Percentiles rank a stretch among this genome's conserved stretches.
Evolutionary conservation across 495 filamentous ascomycete genomes (phyloP).

Genomic region (Podospora fimiseda): DNA sequence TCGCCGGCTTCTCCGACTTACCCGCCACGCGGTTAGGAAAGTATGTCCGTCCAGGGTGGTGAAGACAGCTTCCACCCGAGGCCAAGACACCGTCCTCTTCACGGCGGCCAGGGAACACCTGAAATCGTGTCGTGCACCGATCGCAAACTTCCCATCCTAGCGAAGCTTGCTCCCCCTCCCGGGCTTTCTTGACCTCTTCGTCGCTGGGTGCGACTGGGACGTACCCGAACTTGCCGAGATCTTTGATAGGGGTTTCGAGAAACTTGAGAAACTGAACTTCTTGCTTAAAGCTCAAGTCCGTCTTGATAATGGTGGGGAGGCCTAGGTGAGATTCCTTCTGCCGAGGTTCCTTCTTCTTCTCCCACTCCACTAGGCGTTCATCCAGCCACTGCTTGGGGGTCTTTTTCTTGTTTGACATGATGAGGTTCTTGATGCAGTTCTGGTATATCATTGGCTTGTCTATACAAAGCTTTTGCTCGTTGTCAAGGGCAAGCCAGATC

Average conservation of each 20-base stretch:
- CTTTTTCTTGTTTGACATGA: slow-evolving; percentile 70
- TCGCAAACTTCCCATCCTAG: slow-evolving; percentile 83
- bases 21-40: slow-evolving; percentile 38
- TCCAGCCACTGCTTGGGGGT: slow-evolving; percentile 58
- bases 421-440: slow-evolving; percentile 73
- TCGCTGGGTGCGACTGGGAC: slow-evolving; percentile 57
- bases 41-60: slow-evolving; percentile 65
- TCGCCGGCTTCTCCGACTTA: slow-evolving; percentile 44
- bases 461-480: slow-evolving; percentile 71
- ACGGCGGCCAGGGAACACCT: slow-evolving; percentile 83
- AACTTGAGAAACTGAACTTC: slow-evolving; percentile 59
- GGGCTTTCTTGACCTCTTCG: slow-evolving; percentile 46
- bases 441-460: slow-evolving; percentile 63
- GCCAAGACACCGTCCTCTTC: slow-evolving; percentile 73
- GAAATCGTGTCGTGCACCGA: slow-evolving; percentile 77
- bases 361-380: slow-evolving; percentile 26
- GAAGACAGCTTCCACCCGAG: slow-evolving; percentile 65
- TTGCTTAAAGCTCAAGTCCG: slow-evolving; percentile 58
- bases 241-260: slow-evolving; percentile 53
- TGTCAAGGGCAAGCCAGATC: slow-evolving; percentile 70
- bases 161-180: slow-evolving; percentile 55
- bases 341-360: slow-evolving; percentile 26
- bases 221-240: slow-evolving; percentile 65
- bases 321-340: slow-evolving; percentile 18
- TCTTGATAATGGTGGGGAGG: slow-evolving; percentile 48